Evolutionary conservation across 2,329 filamentous ascomycete species (phyloP).

Genomic region (Alternaria arbusti): DNA sequence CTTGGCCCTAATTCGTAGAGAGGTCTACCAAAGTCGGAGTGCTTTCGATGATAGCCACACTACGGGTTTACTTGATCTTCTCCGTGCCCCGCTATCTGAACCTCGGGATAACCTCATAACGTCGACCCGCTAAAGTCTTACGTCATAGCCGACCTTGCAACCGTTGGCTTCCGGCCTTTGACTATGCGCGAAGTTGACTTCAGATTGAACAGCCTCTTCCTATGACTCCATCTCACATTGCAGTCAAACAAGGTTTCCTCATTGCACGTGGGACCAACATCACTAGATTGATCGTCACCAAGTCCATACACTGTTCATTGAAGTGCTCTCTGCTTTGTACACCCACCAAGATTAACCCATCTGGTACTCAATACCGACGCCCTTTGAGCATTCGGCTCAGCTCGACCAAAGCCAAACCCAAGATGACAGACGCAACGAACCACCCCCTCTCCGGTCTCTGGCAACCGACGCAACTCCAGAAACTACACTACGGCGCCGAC

Average conservation of each 20-base stretch:
- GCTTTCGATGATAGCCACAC: not conserved
- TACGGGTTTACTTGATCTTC: not conserved
- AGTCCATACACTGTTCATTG: not conserved
- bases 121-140: conserved; percentile 1
- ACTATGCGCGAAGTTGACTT: too few species aligned
- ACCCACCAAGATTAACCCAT: not conserved
- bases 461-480: conserved; percentile 58
- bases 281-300: not conserved
- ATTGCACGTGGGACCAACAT: not conserved
- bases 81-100: conserved; percentile 1
- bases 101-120: conserved; percentile 10
- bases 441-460: conserved; percentile 58
- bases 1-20: too few species aligned
- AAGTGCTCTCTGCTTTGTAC: not conserved
- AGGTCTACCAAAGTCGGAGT: too few species aligned
- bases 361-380: not conserved
- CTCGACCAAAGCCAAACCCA: conserved; percentile 21
- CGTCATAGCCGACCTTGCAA: conserved; percentile 13
- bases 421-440: conserved; percentile 52
- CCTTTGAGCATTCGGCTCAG: not conserved
- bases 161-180: not conserved
- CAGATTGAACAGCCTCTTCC: not conserved
- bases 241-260: not conserved
- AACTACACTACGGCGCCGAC: conserved; percentile 58
- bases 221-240: not conserved